Conservation (phyloP, 163 green algal genomes). For the Scenedesmus sp. region DNA sequence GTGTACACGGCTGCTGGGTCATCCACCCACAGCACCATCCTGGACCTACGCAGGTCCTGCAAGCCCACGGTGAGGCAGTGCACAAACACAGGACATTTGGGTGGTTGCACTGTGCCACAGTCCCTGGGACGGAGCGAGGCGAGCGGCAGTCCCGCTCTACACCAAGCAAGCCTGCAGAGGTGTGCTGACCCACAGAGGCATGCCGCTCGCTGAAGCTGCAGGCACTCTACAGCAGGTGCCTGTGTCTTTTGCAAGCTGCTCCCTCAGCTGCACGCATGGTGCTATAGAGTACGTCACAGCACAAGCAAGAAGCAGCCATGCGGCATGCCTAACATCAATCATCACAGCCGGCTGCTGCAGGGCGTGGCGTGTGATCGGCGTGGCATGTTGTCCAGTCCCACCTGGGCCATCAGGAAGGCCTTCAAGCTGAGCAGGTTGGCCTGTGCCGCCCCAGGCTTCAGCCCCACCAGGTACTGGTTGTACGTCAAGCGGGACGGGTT, state of each 20-base stretch:
- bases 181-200: too few relatives aligned
- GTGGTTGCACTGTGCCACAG: neutral
- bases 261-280: too few relatives aligned
- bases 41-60: neutral
- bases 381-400: neutral
- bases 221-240: too few relatives aligned
- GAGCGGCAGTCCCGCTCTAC: too few relatives aligned
- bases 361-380: neutral
- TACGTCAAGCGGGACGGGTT: neutral
- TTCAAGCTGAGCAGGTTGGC: constrained; percentile 27
- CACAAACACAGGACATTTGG: neutral
- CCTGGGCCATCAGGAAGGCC: constrained; percentile 31
- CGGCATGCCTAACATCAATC: neutral
- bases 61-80: neutral
- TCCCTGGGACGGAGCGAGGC: too few relatives aligned
- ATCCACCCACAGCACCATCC: neutral
- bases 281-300: too few relatives aligned
- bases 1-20: neutral
- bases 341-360: neutral
- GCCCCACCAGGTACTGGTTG: neutral
- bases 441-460: neutral
- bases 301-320: too few relatives aligned
- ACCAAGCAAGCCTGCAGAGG: too few relatives aligned
- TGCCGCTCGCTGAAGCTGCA: too few relatives aligned
- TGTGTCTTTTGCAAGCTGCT: too few relatives aligned